Evolutionary conservation across 2,329 filamentous ascomycete species (phyloP).

Genomic region (Hyphodiscus sp.): DNA sequence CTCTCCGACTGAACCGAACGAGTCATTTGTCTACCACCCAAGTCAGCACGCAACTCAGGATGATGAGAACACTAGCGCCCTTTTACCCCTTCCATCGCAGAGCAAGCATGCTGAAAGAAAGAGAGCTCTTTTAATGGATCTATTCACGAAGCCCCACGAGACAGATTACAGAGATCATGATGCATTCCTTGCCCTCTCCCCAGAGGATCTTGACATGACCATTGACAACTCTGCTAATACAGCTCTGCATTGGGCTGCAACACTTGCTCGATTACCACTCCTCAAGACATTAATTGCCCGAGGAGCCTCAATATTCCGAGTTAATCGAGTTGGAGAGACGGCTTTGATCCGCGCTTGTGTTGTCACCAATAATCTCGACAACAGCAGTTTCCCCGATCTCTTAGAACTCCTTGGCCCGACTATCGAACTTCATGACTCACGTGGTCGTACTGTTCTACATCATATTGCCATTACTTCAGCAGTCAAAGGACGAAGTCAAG

Average conservation of each 20-base stretch:
- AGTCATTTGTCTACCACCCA: slow-evolving; percentile 62
- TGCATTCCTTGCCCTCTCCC: slow-evolving; percentile 67
- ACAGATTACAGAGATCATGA: slow-evolving; percentile 70
- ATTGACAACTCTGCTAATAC: slow-evolving; percentile 87
- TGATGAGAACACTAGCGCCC: slow-evolving; percentile 50
- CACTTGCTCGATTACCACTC: slow-evolving; percentile 77
- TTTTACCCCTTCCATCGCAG: slow-evolving; percentile 59
- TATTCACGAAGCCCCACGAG: slow-evolving; percentile 70
- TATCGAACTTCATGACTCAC: slow-evolving; percentile 84
- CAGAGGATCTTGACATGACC: slow-evolving; percentile 82
- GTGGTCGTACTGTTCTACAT: slow-evolving; percentile 86
- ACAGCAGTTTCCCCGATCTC: slow-evolving; percentile 82
- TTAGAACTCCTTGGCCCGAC: slow-evolving; percentile 83
- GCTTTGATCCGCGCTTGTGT: slow-evolving; percentile 87
- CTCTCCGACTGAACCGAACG: slow-evolving; percentile 73
- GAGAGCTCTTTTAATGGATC: slow-evolving; percentile 70
- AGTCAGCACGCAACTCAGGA: slow-evolving; percentile 34
- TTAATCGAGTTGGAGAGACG: slow-evolving; percentile 86
- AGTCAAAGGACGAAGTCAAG: slow-evolving; percentile 85
- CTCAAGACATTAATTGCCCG: slow-evolving; percentile 74
- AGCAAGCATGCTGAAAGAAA: slow-evolving; percentile 69
- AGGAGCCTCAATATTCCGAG: slow-evolving; percentile 80
- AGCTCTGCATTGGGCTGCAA: slow-evolving; percentile 93
- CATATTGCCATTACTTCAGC: slow-evolving; percentile 95
- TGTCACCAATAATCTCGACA: slow-evolving; percentile 91